These are phyloP conservation scores for Physcomitrellopsis africana DNA, from an alignment of 225 moss, liverwort and hornwort species.

Conservation along the genomic window DNA sequence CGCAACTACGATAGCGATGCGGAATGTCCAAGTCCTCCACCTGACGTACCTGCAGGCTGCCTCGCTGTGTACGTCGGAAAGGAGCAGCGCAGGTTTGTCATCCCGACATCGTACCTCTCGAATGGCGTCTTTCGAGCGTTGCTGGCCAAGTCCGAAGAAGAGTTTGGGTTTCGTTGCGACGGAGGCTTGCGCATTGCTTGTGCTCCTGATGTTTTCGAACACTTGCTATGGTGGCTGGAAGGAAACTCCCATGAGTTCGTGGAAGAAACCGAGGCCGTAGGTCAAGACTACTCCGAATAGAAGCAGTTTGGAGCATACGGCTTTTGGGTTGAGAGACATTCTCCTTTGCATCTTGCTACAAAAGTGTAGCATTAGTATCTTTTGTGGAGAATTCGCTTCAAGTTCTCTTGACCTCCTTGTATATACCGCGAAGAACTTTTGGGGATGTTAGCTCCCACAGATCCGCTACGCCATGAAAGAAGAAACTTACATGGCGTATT, in stretches of 20 bases:
- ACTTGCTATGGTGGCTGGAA: conserved; percentile 53
- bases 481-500: not conserved
- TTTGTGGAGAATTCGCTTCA: conserved; percentile 20
- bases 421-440: conserved; percentile 8
- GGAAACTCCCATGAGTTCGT: conserved; percentile 9
- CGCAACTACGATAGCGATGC: conserved; percentile 41
- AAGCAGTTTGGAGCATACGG: not conserved
- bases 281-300: not conserved
- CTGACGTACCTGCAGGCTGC: conserved; percentile 75
- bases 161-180: conserved; percentile 56
- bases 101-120: conserved; percentile 69
- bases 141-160: conserved; percentile 72
- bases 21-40: conserved; percentile 41
- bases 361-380: conserved; percentile 11
- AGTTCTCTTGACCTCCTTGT: conserved; percentile 18
- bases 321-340: not conserved
- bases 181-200: conserved; percentile 66
- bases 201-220: conserved; percentile 62
- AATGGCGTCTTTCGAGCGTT: conserved; percentile 72
- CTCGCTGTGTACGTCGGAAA: conserved; percentile 79
- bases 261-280: conserved; percentile 12
- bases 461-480: not conserved
- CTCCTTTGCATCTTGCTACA: conserved; percentile 21
- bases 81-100: conserved; percentile 74
- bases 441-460: conserved; percentile 29